Percentiles rank a stretch among this genome's conserved stretches.
Conservation (phyloP, 108 stramenopile genomes). For the Epithemia pelagica region DNA sequence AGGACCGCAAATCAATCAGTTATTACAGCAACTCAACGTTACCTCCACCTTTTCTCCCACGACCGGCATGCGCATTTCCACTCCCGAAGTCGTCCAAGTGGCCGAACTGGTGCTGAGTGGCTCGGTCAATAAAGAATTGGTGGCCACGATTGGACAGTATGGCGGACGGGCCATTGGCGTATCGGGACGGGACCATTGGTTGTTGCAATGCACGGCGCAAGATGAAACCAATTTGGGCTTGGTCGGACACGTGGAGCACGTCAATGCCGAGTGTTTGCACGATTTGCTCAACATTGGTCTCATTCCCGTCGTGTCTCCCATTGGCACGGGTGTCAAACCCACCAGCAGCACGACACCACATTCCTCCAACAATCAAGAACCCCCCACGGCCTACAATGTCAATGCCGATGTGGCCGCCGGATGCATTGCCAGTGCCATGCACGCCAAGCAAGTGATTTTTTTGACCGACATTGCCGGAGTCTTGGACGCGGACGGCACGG, state of each 20-base stretch:
- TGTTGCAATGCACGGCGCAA: constrained; percentile 74
- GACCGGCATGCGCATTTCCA: constrained; percentile 85
- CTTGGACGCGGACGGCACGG: constrained; percentile 83
- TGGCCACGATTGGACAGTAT: constrained; percentile 59
- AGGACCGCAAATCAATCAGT: constrained; percentile 87
- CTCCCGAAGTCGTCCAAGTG: constrained; percentile 85
- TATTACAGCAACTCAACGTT: constrained; percentile 79
- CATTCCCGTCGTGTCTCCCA: constrained; percentile 92
- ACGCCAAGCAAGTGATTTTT: constrained; percentile 83
- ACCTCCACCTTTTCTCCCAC: constrained; percentile 61
- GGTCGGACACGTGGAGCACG: constrained; percentile 85
- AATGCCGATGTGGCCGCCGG: constrained; percentile 98
- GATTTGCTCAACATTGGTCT: constrained; percentile 71
- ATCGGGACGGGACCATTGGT: constrained; percentile 84
- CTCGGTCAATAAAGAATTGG: constrained; percentile 88
- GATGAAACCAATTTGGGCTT: constrained; percentile 73
- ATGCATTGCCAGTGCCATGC: constrained; percentile 85
- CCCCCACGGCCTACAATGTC: constrained; percentile 83
- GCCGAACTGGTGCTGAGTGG: constrained; percentile 98
- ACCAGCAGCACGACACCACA: constrained; percentile 89
- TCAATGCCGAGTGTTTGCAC: constrained; percentile 73
- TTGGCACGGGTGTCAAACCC: constrained; percentile 90
- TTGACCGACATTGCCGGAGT: constrained; percentile 97
- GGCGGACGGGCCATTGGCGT: constrained; percentile 88
- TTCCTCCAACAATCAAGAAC: constrained; percentile 55